Percentiles rank a stretch among this genome's conserved stretches.
These are phyloP conservation scores for Bauhinia variegata DNA, from an alignment of 306 rosid species.

Conservation along the genomic window DNA sequence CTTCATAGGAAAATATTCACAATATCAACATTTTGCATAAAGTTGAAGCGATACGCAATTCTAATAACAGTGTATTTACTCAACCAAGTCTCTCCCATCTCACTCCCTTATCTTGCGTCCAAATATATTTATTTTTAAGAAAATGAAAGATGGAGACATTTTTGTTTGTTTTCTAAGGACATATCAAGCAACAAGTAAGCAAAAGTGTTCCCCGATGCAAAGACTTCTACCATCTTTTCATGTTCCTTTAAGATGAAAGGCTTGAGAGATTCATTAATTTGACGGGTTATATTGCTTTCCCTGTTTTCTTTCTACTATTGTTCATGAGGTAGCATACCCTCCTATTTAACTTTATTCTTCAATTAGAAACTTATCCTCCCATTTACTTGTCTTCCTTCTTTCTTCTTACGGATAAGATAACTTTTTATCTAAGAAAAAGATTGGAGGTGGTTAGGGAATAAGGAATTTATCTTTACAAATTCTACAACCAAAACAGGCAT, in stretches of 20 bases:
- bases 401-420: no score
- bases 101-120: conserved; percentile 1
- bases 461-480: conserved; percentile 2
- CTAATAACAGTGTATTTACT: neutral
- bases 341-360: no score
- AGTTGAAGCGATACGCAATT: neutral
- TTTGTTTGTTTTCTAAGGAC: conserved; percentile 1
- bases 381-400: no score
- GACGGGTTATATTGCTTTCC: no score
- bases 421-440: no score
- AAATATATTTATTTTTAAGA: conserved; percentile 3
- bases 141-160: neutral
- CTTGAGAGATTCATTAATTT: no score
- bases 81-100: conserved; percentile 20
- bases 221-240: neutral
- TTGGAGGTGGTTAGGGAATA: neutral
- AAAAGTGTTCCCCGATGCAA: neutral
- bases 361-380: no score
- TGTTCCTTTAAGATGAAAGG: neutral
- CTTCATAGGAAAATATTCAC: conserved; percentile 8
- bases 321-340: no score
- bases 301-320: no score
- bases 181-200: neutral
- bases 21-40: conserved; percentile 19
- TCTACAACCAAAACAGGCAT: conserved; percentile 10